phyloP scores from a whole-genome alignment of 768 basidiomycete genomes.

The Epithele typhae region DNA sequence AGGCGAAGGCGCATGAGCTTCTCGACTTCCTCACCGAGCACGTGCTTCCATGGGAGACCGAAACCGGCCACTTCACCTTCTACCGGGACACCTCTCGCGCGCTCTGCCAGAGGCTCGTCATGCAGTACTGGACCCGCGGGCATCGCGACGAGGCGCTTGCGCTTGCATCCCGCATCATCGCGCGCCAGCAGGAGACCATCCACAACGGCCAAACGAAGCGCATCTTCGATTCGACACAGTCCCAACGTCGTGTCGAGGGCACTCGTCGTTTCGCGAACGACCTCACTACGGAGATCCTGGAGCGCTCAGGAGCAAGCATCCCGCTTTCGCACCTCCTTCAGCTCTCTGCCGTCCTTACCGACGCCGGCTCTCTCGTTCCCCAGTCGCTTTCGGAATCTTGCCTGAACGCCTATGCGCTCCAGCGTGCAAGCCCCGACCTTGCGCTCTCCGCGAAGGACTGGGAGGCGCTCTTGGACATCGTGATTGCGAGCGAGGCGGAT shows the following conservation, averaged over 20 bases:
- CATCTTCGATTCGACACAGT: constrained; percentile 7
- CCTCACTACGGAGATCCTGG: constrained; percentile 5
- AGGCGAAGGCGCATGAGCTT: constrained; percentile 10
- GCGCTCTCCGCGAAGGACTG: constrained; percentile 39
- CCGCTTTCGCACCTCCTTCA: constrained; percentile 6
- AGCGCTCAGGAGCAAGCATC: neutral
- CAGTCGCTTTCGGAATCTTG: constrained; percentile 30
- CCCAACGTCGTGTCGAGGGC: constrained; percentile 12
- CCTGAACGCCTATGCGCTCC: constrained; percentile 44
- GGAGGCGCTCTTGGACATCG: constrained; percentile 42
- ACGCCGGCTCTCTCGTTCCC: constrained; percentile 23
- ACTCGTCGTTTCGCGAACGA: constrained; percentile 13
- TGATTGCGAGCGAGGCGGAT: constrained; percentile 9
- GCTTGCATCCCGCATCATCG: constrained; percentile 17
- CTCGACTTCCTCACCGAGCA: constrained; percentile 27
- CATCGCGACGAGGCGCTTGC: constrained; percentile 22
- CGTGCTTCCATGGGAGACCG: constrained; percentile 10
- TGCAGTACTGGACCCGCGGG: constrained; percentile 20
- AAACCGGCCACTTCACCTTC: constrained; percentile 9
- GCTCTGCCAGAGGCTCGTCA: constrained; percentile 14
- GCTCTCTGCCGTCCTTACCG: constrained; percentile 10
- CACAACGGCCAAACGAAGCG: constrained; percentile 8
- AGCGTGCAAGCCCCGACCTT: constrained; percentile 25
- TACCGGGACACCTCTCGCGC: constrained; percentile 11
- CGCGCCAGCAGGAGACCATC: constrained; percentile 6